These are phyloP conservation scores for Gymnopilus junonius DNA, from an alignment of 768 basidiomycete genomes.

Conservation along the genomic window DNA sequence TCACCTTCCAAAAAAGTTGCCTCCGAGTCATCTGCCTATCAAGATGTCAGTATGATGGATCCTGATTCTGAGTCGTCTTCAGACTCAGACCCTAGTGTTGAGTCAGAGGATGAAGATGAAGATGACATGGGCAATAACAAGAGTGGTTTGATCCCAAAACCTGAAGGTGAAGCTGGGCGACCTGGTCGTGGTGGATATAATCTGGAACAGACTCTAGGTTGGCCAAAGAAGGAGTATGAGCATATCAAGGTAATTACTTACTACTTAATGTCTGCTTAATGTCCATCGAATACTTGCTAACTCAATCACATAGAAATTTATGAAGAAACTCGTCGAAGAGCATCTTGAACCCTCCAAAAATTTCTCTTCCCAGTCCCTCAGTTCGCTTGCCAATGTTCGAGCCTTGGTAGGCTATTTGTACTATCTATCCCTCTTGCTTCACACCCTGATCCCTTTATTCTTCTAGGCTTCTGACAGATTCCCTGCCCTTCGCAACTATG, in stretches of 20 bases:
- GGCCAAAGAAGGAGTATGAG: conserved; percentile 18
- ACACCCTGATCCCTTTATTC: neutral
- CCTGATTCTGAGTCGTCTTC: neutral
- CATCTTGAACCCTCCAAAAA: conserved; percentile 14
- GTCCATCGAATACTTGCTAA: neutral
- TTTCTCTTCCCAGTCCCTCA: conserved; percentile 7
- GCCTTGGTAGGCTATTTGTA: neutral
- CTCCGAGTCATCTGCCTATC: neutral
- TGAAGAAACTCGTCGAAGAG: conserved; percentile 10
- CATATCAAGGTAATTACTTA: conserved; percentile 23
- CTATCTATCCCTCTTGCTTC: neutral
- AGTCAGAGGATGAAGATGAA: neutral
- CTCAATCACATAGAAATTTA: conserved; percentile 12
- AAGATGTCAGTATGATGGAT: too few species aligned
- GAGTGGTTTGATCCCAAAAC: conserved; percentile 26
- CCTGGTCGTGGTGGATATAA: conserved; percentile 30
- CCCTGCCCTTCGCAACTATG: neutral
- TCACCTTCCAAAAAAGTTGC: neutral
- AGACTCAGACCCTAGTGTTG: neutral
- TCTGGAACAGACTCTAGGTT: conserved; percentile 20
- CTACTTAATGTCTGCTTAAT: neutral
- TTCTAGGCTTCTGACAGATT: neutral
- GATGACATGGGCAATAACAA: neutral
- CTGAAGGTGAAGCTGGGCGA: conserved; percentile 24
- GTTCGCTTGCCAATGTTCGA: neutral